These are phyloP conservation scores for Penicillium carneum DNA, from an alignment of 2,329 filamentous ascomycete species.

Conservation along the genomic window DNA sequence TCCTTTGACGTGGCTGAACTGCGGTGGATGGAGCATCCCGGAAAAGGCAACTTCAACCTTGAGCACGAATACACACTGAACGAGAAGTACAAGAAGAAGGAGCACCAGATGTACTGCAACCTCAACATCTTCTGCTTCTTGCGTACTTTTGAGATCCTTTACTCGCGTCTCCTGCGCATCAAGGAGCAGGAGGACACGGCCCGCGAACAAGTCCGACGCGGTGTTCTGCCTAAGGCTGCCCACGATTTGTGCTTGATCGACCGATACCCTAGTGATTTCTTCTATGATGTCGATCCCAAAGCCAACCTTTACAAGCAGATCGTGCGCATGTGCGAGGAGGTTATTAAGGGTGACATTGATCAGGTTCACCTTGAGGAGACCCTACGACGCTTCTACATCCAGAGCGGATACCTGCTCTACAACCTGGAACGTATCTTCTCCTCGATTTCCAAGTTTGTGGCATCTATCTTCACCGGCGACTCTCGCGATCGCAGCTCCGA, in stretches of 20 bases:
- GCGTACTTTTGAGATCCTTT: conserved; percentile 89
- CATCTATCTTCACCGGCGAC: conserved; percentile 83
- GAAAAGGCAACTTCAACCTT: conserved; percentile 64
- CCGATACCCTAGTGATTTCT: conserved; percentile 77
- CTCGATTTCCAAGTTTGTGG: conserved; percentile 78
- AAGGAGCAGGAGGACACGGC: conserved; percentile 81
- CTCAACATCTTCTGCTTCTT: conserved; percentile 93
- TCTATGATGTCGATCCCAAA: conserved; percentile 68
- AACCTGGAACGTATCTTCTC: conserved; percentile 87
- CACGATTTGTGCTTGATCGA: conserved; percentile 83
- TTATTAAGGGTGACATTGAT: conserved; percentile 81
- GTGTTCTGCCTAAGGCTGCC: conserved; percentile 79
- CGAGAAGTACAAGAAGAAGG: conserved; percentile 78
- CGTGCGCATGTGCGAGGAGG: conserved; percentile 83
- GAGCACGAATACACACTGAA: conserved; percentile 74
- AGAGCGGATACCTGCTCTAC: conserved; percentile 91
- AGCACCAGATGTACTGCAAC: conserved; percentile 91
- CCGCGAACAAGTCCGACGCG: conserved; percentile 73
- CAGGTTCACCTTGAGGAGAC: conserved; percentile 86
- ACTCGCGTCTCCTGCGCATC: conserved; percentile 80
- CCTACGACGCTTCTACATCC: conserved; percentile 87
- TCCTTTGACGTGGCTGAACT: conserved; percentile 57
- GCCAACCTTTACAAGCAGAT: conserved; percentile 86
- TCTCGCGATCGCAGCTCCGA: conserved; percentile 92
- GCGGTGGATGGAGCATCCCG: conserved; percentile 68